Evolutionary conservation across 441 rosid species (phyloP), one percentile per base, ranked within the genome.

Genomic region (Populus tomentosa): DNA sequence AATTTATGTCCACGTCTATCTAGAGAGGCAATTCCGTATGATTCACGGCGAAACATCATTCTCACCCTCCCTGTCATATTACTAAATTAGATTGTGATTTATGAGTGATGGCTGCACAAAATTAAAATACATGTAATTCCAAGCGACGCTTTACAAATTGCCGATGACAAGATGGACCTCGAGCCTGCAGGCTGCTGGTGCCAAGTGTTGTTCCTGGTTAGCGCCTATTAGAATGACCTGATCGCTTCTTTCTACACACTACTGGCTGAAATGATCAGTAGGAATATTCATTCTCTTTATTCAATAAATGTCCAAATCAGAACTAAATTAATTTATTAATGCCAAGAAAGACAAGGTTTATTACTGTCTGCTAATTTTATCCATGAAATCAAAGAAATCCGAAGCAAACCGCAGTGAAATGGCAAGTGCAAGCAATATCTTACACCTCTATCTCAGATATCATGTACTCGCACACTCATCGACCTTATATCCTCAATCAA

Each of bases 401-500:
- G 50, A 6, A 14, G 59, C n/a, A 16, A 50, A 50, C 59, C 2
- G 8, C 8, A 16, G 61, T 16, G n/a, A 18, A 53, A 18, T 16
- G 61, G 61, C 1, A 53, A 53, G 61, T 18, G 61, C 61, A 18
- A 53, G 61, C 61, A 53, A 53, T 16, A 53, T 18, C 61, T 6
- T 18, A 16, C 20, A 6, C 61, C 61, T 16, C 21, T 6, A 53
- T 5, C 61, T 53, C 61, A 53, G 61, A 0, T 53, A 53, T 53
- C 61, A 53, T 16, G 21, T 53, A 5, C n/a, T 18, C 61, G 61
- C 9, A 6, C 61, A 18, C 76, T 72, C 75, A 79, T 82, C 21
- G 9, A 7, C 62, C 53, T 46, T n/a, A 89, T 66, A 28, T 87
- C 86, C 21, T 73, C 53, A 3, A 87, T 82, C 75, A 86, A 32